Base-by-base conservation (phyloP, 352 stramenopile species). In the Globisporangium canariense region DNA sequence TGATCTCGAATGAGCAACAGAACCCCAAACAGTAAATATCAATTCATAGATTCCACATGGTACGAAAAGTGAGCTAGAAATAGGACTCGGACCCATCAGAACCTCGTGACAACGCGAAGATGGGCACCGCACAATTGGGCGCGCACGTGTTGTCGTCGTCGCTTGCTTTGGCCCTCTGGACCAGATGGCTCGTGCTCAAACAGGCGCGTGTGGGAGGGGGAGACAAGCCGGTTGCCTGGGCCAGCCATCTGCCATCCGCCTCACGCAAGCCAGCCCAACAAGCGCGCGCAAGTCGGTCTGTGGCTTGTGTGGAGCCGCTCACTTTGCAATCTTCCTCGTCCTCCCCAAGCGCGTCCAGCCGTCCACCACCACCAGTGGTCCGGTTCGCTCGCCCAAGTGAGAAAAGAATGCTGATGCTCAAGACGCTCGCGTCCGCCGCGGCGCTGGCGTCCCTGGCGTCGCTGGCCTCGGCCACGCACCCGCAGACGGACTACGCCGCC, bases 401-500 rank as follows among this genome's bases (percentile, higher is more conserved):
- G 49, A 50, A 32, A 62, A 47, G 18, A 49, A 20, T 51, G 36
- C 41, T 59, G 50, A 52, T 50, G 62, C 55, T 51, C 25, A 58
- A 64, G 58, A 64, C 53, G 60, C 61, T 66, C 40, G 54, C 46
- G 51, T 45, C 52, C 62, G 43, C 65, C 54, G 60, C 46, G 51
- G 49, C 60, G 53, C 40, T 67, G 10, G 65, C 62, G 0, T 60
- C 65, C 36, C 57, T 58, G 47, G 49, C 71, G 60, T 72, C 75
- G 10, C 46, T 81, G 18, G 74, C 72, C 22, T 53, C 59, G 2
- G 75, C 69, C 50, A 86, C 79, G 36, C 75, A 68, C 53, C 73
- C 74, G 64, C 79, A 89, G 72, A 61, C 70, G 30, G 76, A 87
- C 58, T 90, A 77, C 68, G 65, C 78, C 13, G 80, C 80, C 14